Conservation (phyloP, 2,329 filamentous ascomycete genomes). For the Neofusicoccum ribis region DNA sequence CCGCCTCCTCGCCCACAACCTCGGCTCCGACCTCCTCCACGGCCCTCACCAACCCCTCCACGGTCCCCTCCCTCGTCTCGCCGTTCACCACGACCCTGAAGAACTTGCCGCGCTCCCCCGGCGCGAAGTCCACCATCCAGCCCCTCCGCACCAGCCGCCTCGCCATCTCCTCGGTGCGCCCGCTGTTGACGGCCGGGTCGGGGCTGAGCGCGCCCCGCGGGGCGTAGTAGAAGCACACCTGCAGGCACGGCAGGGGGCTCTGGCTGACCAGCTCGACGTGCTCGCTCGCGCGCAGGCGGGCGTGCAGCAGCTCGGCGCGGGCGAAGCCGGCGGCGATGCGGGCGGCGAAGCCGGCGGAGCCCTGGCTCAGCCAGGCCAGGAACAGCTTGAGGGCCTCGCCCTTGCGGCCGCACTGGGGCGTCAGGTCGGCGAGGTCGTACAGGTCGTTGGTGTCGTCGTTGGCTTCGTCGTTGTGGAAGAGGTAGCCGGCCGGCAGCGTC, state of each 20-base stretch:
- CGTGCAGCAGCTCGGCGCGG: conserved; percentile 68
- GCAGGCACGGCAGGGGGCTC: conserved; percentile 81
- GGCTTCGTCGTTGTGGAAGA: conserved; percentile 47
- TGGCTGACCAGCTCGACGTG: conserved; percentile 68
- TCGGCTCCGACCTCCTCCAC: conserved; percentile 51
- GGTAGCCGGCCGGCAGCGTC: conserved; percentile 80
- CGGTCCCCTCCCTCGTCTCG: conserved; percentile 58
- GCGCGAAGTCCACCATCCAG: conserved; percentile 70
- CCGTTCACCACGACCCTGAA: conserved; percentile 70
- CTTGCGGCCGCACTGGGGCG: conserved; percentile 86
- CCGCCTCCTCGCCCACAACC: conserved; percentile 21
- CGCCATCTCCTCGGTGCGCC: conserved; percentile 57
- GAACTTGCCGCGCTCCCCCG: conserved; percentile 63
- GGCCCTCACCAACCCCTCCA: conserved; percentile 62
- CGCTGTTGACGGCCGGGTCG: conserved; percentile 53
- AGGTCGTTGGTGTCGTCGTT: conserved; percentile 49
- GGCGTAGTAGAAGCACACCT: conserved; percentile 92
- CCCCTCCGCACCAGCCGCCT: conserved; percentile 57
- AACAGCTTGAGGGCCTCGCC: conserved; percentile 87
- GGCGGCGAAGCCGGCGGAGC: conserved; percentile 67
- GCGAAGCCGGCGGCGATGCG: conserved; percentile 69
- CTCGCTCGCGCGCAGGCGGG: conserved; percentile 52
- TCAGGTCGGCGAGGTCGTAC: conserved; percentile 90
- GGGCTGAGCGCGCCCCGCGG: conserved; percentile 54
- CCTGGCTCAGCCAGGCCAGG: conserved; percentile 87